Evolutionary conservation across 2,329 filamentous ascomycete genomes (phyloP).

Genomic region (Verticillium albo-atrum): DNA sequence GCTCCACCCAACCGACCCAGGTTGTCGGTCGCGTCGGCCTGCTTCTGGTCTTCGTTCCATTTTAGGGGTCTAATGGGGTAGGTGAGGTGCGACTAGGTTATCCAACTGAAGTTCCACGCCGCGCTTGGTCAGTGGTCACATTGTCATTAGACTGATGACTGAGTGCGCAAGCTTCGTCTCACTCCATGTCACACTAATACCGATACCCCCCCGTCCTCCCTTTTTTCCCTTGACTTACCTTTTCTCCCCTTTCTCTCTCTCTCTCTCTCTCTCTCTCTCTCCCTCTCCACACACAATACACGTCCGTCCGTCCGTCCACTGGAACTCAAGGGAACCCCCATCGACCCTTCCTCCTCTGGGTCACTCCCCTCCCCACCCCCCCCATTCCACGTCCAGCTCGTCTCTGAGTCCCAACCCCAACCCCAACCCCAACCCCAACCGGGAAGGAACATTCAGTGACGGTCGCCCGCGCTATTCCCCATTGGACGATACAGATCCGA

Average conservation of each 20-base stretch:
- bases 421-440: not conserved
- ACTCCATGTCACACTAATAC: not conserved
- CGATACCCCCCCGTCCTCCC: not conserved
- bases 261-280: not conserved
- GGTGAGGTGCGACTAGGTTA: not conserved
- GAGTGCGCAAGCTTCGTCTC: not conserved
- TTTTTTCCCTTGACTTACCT: not conserved
- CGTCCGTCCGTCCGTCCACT: not conserved
- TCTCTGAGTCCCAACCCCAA: not conserved
- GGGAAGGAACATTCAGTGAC: not conserved
- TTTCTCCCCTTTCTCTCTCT: not conserved
- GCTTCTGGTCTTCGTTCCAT: not conserved
- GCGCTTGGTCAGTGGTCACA: not conserved
- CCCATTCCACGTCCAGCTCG: not conserved
- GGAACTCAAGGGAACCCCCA: not conserved
- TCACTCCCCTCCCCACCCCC: not conserved
- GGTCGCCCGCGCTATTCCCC: not conserved
- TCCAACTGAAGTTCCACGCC: not conserved
- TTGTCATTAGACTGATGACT: not conserved
- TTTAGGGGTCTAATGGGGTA: not conserved
- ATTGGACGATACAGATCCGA: not conserved
- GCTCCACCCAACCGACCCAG: not conserved
- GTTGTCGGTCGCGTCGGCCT: not conserved
- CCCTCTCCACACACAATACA: not conserved
- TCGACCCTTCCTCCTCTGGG: not conserved